Evolutionary conservation across 495 filamentous ascomycete genomes (phyloP), one percentile per base, ranked within the genome.

Genomic region (Hypoxylon trugodes): DNA sequence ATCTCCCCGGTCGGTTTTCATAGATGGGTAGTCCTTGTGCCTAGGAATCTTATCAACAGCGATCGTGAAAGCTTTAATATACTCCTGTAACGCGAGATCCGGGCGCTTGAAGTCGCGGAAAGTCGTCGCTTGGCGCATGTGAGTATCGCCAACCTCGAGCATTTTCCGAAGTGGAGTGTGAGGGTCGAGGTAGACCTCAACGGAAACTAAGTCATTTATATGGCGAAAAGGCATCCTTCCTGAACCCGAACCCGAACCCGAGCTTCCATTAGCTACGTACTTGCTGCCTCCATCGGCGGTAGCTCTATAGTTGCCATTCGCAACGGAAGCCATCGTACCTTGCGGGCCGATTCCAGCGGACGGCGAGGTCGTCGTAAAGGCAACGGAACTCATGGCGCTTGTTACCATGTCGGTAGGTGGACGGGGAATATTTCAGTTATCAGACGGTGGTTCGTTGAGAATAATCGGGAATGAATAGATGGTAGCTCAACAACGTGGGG

Each of bases 51-150:
- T 77, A 33, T 93, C 83, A 18, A 90, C 80, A 28, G 89, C 81
- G 56, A 98, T 87, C 41, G 90, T 87, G 38, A 82, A 90, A 19
- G 93, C 89, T 35, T 87, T 84, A 46, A 97, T 81, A 73, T 90
- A 98, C 41, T 96, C 90, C 21, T 79, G 75, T 6, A 84, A 68
- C 6, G 81, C 83, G 16, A 81, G 32, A 50, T 84, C 82, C 4
- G 76, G 78, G n/a, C 79, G 72, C 9, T 74, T 69, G 64, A 87
- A 85, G 28, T 84, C 79, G 40, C 81, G 69, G 35, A 73, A 71
- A 9, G 80, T 81, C 19, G 77, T 79, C 9, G 86, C 84, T 69
- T 83, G 79, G 36, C 75, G 76, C 32, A 85, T 74, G 26, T 73
- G 76, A 2, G 60, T 48, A 46, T 87, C 83, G 43, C 81, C 86